Evolutionary conservation across 1,139 yeast species (phyloP).

Genomic region (Yamadazyma sp.): DNA sequence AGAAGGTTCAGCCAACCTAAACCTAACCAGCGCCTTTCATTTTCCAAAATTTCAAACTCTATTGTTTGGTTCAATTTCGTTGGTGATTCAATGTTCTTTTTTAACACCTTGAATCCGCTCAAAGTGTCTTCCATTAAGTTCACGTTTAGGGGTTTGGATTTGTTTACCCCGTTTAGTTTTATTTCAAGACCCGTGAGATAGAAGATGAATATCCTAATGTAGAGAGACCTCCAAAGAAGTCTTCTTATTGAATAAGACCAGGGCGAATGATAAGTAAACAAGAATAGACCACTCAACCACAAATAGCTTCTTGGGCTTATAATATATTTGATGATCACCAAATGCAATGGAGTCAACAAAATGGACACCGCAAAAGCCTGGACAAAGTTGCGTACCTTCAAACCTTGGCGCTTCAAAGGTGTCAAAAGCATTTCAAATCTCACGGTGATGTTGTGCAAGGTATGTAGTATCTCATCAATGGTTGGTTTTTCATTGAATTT

Average conservation of each 20-base stretch:
- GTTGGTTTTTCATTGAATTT: conserved; percentile 52
- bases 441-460: conserved; percentile 49
- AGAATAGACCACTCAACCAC: conserved; percentile 38
- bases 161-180: conserved; percentile 13
- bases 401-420: conserved; percentile 37
- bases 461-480: conserved; percentile 54
- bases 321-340: conserved; percentile 33
- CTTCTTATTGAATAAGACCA: conserved; percentile 53
- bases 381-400: conserved; percentile 25
- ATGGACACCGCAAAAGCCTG: conserved; percentile 32
- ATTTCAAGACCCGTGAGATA: conserved; percentile 50
- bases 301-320: conserved; percentile 36
- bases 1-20: conserved; percentile 57
- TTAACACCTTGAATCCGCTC: conserved; percentile 42
- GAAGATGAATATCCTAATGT: conserved; percentile 40
- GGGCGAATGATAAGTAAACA: conserved; percentile 52
- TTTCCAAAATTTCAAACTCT: conserved; percentile 52
- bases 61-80: conserved; percentile 47
- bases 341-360: conserved; percentile 50
- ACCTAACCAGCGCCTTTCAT: conserved; percentile 64
- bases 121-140: conserved; percentile 16
- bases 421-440: conserved; percentile 46
- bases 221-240: conserved; percentile 55
- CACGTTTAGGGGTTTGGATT: conserved; percentile 10
- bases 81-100: conserved; percentile 40